phyloP scores from a whole-genome alignment of 2,329 filamentous ascomycete genomes.

The Purpureocillium takamizusanense region DNA sequence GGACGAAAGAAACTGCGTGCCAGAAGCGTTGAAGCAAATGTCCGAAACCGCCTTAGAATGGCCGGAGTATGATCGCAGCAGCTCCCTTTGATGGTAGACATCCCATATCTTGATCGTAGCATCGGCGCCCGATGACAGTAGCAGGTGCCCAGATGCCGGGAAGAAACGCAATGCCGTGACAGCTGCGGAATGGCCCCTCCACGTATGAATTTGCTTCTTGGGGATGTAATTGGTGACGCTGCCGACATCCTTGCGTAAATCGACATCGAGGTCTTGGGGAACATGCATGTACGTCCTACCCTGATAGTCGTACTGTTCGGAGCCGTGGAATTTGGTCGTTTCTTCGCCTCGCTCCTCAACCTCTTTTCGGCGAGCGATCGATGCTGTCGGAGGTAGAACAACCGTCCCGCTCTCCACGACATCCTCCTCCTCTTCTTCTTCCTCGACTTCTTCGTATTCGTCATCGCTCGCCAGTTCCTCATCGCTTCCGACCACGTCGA shows the following conservation, averaged over 20 bases:
- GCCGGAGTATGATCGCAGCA: conserved; percentile 84
- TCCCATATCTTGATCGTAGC: conserved; percentile 91
- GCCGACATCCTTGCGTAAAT: conserved; percentile 71
- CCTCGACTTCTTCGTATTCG: conserved; percentile 69
- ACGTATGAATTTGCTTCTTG: conserved; percentile 87
- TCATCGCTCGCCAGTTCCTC: conserved; percentile 71
- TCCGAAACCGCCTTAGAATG: conserved; percentile 88
- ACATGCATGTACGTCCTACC: conserved; percentile 97
- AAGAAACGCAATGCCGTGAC: conserved; percentile 89
- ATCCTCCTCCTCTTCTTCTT: conserved; percentile 64
- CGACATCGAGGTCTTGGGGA: conserved; percentile 80
- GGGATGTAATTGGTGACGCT: conserved; percentile 85
- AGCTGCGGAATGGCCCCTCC: conserved; percentile 74
- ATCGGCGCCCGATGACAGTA: conserved; percentile 86
- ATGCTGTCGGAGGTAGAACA: conserved; percentile 44
- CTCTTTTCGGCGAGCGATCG: conserved; percentile 47
- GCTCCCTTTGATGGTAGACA: conserved; percentile 79
- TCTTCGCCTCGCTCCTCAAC: conserved; percentile 58
- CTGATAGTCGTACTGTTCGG: conserved; percentile 80
- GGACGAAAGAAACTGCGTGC: conserved; percentile 79
- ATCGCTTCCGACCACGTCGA: conserved; percentile 64
- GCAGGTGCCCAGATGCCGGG: conserved; percentile 74
- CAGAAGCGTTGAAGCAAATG: conserved; percentile 74
- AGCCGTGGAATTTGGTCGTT: conserved; percentile 80
- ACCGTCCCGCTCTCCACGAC: conserved; percentile 56